These are phyloP conservation scores for Phialocephala subalpina DNA, from an alignment of 2,329 filamentous ascomycete species.

Conservation along the genomic window DNA sequence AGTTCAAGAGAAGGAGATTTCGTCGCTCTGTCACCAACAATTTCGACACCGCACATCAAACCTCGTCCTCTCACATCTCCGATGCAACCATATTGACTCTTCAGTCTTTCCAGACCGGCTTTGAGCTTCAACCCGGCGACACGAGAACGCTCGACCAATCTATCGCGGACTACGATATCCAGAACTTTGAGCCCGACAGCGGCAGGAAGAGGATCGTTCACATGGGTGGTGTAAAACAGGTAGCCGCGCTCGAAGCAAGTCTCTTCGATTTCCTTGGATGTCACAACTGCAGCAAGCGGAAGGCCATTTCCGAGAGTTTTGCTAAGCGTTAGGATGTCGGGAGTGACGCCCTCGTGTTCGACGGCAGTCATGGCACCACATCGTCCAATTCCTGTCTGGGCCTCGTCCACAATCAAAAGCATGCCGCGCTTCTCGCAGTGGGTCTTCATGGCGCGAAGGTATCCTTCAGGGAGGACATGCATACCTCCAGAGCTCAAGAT, in stretches of 20 bases:
- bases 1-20: conserved; percentile 57
- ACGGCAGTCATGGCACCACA: conserved; percentile 67
- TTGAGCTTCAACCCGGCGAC: conserved; percentile 58
- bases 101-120: conserved; percentile 51
- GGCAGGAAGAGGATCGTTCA: conserved; percentile 68
- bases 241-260: conserved; percentile 57
- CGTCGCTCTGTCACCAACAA: conserved; percentile 57
- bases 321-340: conserved; percentile 66
- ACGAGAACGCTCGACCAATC: conserved; percentile 56
- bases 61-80: conserved; percentile 68
- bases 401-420: conserved; percentile 67
- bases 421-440: conserved; percentile 63
- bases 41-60: conserved; percentile 65
- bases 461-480: conserved; percentile 64
- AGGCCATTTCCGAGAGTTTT: conserved; percentile 69
- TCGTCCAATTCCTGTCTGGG: conserved; percentile 65
- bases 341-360: conserved; percentile 60
- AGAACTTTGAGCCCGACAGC: conserved; percentile 68
- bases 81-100: conserved; percentile 64
- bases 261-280: conserved; percentile 59
- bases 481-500: conserved; percentile 59
- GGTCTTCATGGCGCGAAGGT: conserved; percentile 61
- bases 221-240: conserved; percentile 67
- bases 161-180: conserved; percentile 65
- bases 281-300: conserved; percentile 64